phyloP scores from a whole-genome alignment of 768 basidiomycete species.

The Cantharellus anzutake region DNA sequence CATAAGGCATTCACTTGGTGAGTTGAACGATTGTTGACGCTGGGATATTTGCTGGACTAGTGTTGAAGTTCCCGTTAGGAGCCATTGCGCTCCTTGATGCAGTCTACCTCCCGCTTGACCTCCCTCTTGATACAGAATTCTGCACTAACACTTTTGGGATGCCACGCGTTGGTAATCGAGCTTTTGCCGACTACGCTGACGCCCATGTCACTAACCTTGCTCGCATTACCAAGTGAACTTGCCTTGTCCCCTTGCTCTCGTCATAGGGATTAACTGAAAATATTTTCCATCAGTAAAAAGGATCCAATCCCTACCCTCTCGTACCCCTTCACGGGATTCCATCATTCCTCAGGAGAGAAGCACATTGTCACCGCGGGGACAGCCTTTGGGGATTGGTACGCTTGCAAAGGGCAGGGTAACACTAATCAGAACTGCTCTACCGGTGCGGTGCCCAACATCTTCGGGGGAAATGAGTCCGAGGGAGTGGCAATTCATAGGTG shows the following conservation, averaged over 20 bases:
- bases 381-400: neutral
- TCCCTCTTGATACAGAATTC: neutral
- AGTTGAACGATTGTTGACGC: neutral
- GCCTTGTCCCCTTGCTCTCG: neutral
- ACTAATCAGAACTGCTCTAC: constrained; percentile 9
- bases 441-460: constrained; percentile 13
- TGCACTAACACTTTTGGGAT: constrained; percentile 7
- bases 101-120: neutral
- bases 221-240: constrained; percentile 3
- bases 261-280: neutral
- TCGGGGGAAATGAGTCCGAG: constrained; percentile 9
- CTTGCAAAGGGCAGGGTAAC: constrained; percentile 13
- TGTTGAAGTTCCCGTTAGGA: neutral
- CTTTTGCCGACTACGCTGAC: constrained; percentile 1
- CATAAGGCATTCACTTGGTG: neutral
- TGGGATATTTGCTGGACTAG: neutral
- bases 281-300: neutral
- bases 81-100: neutral
- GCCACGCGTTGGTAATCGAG: constrained; percentile 7
- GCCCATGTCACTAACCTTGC: neutral
- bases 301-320: neutral
- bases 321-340: neutral
- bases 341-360: neutral
- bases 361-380: neutral
- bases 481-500: too few species aligned